Evolutionary conservation across 768 basidiomycete species (phyloP).

Genomic region (Termitomyces sp.): DNA sequence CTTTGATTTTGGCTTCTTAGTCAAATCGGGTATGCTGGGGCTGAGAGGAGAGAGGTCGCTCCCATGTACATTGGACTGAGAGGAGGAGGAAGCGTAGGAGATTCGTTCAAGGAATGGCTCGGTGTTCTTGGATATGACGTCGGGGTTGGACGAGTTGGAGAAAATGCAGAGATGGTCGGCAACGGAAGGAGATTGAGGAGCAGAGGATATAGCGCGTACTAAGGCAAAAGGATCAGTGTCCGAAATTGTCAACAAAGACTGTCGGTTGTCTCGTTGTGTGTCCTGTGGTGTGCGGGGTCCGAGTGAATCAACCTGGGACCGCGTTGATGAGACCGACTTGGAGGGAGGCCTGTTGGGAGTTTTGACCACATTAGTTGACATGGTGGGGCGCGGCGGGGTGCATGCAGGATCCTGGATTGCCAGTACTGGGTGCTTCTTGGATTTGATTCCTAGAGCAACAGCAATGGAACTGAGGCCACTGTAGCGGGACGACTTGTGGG

Average conservation of each 20-base stretch:
- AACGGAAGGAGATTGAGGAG: conserved; percentile 37
- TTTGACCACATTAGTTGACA: conserved; percentile 18
- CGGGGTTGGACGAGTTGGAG: conserved; percentile 48
- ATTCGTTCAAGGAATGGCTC: conserved; percentile 39
- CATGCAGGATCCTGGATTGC: conserved; percentile 49
- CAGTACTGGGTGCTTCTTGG: conserved; percentile 54
- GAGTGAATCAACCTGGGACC: conserved; percentile 50
- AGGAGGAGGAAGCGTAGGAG: conserved; percentile 59
- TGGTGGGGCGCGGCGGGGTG: conserved; percentile 15
- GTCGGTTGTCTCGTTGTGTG: conserved; percentile 33
- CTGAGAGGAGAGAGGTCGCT: conserved; percentile 23
- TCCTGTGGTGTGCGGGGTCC: conserved; percentile 56
- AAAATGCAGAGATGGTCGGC: conserved; percentile 49
- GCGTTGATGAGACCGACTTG: conserved; percentile 56
- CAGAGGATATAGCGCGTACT: conserved; percentile 36
- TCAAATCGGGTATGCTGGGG: not conserved
- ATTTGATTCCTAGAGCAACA: conserved; percentile 59
- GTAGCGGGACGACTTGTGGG: conserved; percentile 26
- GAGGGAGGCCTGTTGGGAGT: conserved; percentile 41
- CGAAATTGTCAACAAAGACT: conserved; percentile 59
- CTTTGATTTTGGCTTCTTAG: conserved; percentile 15
- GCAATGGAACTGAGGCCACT: conserved; percentile 47
- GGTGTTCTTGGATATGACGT: conserved; percentile 36
- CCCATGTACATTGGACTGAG: conserved; percentile 40
- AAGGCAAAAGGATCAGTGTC: conserved; percentile 64